Evolutionary conservation across 768 basidiomycete genomes (phyloP), one percentile per base, ranked within the genome.

Genomic region (Pholiota conissans): DNA sequence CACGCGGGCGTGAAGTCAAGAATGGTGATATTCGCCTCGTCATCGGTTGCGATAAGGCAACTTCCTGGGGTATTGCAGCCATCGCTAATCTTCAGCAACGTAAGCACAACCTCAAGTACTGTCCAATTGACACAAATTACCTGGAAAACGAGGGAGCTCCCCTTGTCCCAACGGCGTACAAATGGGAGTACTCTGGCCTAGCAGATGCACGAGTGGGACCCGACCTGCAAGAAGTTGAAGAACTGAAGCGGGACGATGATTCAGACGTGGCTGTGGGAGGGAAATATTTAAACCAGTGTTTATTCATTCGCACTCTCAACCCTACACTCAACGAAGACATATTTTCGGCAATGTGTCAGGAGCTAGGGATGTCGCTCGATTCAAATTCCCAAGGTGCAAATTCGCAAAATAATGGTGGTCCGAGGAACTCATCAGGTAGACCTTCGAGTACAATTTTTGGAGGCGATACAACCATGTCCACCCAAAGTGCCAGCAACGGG

Each of bases 11-110:
- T n/a, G n/a, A n/a, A n/a, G n/a, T n/a, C n/a, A n/a, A n/a, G n/a
- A n/a, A n/a, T n/a, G n/a, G n/a, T n/a, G n/a, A n/a, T n/a, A n/a
- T n/a, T n/a, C n/a, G n/a, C n/a, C n/a, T n/a, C n/a, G n/a, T n/a
- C n/a, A n/a, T n/a, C n/a, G n/a, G n/a, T n/a, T n/a, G n/a, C n/a
- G n/a, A n/a, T n/a, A n/a, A n/a, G n/a, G n/a, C n/a, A n/a, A n/a
- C n/a, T n/a, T n/a, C n/a, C n/a, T n/a, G n/a, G n/a, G n/a, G n/a
- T 4, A 62, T 65, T 48, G 66, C 62, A 7, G 59, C 65, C 1
- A 57, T 64, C 30, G 49, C 55, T 2, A 55, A 56, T 29, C n/a
- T 40, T 2, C 13, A 45, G 14, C 24, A 55, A 32, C 46, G 40
- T 22, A n/a, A 49, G 54, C 37, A 42, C 16, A 3, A 18, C 13